Conservation (phyloP, 805 yeast genomes). For the Lipomyces kockii region DNA sequence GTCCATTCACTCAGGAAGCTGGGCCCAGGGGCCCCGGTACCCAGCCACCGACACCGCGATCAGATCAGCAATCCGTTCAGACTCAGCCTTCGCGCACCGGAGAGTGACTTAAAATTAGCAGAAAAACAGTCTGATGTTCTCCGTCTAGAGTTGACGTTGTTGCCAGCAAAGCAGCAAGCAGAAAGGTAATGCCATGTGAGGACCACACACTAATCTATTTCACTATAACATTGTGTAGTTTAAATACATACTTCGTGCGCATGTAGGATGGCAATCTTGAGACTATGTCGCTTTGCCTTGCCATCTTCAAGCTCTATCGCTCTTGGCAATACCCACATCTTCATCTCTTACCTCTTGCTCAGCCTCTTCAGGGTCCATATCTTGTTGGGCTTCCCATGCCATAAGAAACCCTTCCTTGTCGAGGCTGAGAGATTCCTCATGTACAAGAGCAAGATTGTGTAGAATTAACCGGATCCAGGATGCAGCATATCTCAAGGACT, state of each 20-base stretch:
- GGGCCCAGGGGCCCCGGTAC: too few relatives aligned
- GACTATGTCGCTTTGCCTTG: neutral
- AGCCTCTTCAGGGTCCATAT: neutral
- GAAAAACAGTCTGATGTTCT: neutral
- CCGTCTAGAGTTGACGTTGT: neutral
- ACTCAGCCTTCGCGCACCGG: too few relatives aligned
- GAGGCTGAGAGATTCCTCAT: conserved; percentile 1
- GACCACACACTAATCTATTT: too few relatives aligned
- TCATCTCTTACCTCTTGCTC: neutral
- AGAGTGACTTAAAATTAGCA: neutral
- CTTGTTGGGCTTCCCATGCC: neutral
- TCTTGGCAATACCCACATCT: neutral
- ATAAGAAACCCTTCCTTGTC: neutral
- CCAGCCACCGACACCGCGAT: too few relatives aligned
- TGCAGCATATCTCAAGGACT: neutral
- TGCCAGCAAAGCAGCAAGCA: neutral
- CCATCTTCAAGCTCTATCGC: neutral
- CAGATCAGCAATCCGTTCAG: too few relatives aligned
- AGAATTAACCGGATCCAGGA: too few relatives aligned
- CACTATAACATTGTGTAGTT: neutral
- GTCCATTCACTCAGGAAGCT: too few relatives aligned
- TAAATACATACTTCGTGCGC: neutral
- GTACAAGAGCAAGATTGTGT: neutral
- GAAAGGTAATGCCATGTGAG: too few relatives aligned
- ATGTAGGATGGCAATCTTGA: neutral